A percentile compares a stretch with the other conserved stretches of the same genome.
Evolutionary conservation across 257 asterid genomes (phyloP).

Genomic region (Fraxinus quadrangulata): DNA sequence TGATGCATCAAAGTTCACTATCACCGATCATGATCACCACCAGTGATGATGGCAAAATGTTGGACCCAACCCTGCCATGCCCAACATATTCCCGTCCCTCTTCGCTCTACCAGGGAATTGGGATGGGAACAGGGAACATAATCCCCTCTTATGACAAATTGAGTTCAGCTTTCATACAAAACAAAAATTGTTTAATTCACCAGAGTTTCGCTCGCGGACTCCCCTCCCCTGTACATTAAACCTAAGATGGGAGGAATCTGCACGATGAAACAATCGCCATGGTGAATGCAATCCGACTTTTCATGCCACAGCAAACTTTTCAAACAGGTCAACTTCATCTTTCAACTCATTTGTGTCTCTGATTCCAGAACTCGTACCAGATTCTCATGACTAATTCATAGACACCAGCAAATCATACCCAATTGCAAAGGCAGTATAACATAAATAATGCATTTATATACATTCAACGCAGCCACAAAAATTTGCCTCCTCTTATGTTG

Average conservation of each 20-base stretch:
- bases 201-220: too few relatives aligned
- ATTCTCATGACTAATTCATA: neutral
- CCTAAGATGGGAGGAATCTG: neutral
- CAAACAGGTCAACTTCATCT: neutral
- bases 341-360: neutral
- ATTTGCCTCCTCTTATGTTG: neutral
- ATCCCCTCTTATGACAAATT: too few relatives aligned
- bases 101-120: too few relatives aligned
- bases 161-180: too few relatives aligned
- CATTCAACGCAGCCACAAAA: neutral
- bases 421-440: neutral
- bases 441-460: neutral
- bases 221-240: too few relatives aligned
- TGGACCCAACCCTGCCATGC: too few relatives aligned
- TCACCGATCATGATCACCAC: too few relatives aligned
- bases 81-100: too few relatives aligned
- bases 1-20: too few relatives aligned
- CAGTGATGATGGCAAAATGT: too few relatives aligned
- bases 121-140: too few relatives aligned
- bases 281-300: neutral
- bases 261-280: neutral
- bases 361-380: neutral
- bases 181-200: too few relatives aligned
- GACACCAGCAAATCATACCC: neutral
- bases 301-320: neutral